phyloP scores from a whole-genome alignment of 805 yeast genomes.

The Saccharomycopsis amapae region DNA sequence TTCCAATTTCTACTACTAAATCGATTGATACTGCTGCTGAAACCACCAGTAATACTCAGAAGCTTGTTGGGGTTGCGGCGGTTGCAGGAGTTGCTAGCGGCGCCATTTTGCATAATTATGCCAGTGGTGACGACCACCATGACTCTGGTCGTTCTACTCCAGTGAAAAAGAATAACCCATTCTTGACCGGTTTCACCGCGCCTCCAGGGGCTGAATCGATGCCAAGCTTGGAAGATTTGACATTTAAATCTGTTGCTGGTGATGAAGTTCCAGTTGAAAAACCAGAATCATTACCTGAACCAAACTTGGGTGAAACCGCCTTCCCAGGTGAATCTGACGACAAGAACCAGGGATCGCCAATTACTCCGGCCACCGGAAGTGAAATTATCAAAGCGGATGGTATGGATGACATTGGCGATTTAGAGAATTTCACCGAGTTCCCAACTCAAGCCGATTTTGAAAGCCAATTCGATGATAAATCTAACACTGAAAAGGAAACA shows the following conservation, averaged over 20 bases:
- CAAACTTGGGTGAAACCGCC: background rate
- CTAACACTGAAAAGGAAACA: slow-evolving; percentile 21
- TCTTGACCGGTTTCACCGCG: slow-evolving; percentile 6
- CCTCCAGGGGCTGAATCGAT: background rate
- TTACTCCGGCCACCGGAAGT: slow-evolving; percentile 2
- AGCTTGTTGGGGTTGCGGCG: slow-evolving; percentile 22
- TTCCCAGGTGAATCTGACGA: too few relatives aligned
- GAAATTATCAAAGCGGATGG: slow-evolving; percentile 1
- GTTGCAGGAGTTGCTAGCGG: slow-evolving; percentile 27
- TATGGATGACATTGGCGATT: background rate
- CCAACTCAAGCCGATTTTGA: slow-evolving; percentile 21
- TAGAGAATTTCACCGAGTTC: slow-evolving; percentile 16
- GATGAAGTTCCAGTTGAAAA: background rate
- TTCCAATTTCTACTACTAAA: too few relatives aligned
- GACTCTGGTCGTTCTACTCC: background rate
- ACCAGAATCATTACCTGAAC: background rate
- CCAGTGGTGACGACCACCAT: slow-evolving; percentile 1
- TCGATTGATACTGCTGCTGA: background rate
- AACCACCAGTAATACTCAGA: background rate
- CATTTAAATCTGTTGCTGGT: background rate
- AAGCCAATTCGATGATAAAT: slow-evolving; percentile 16
- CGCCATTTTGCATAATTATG: slow-evolving; percentile 19
- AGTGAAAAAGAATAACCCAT: slow-evolving; percentile 12
- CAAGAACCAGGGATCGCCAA: background rate
- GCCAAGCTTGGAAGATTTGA: background rate